Evolutionary conservation across 2,329 filamentous ascomycete genomes (phyloP), one percentile per base, ranked within the genome.

Genomic region (Tympanopsis confertula): DNA sequence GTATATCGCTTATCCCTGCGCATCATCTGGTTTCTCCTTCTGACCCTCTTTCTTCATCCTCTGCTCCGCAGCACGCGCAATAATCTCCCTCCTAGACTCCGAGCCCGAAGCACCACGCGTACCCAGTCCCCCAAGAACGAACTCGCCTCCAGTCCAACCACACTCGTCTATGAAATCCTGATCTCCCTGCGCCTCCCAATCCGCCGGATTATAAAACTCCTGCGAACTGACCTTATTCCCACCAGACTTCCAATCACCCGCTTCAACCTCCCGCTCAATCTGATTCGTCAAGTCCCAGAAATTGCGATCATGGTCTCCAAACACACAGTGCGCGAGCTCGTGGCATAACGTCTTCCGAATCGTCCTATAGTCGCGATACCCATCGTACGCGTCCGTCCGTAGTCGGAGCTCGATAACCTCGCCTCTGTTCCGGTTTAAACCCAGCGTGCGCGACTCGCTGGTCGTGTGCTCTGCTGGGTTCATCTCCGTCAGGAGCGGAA

Each of bases 281-380:
- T 82, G 71, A 47, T 78, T 79, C 47, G 85, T 94, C 49, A 98
- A 57, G 38, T 86, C 74, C 89, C 91, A 96, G 52, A 98, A 98
- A 35, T 83, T 64, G 14, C 76, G 67, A 57, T 96, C 87, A 56
- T 98, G 91, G 0, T 82, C 76, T 0, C 82, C 69, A 60, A 82
- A 81, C 7, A 94, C 85, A 50, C 94, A 95, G 58, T 98, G 91
- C 46, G 88, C 82, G 14, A 98, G 68, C 63, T 98, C 91, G 61
- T 98, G 91, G 53, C 89, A 96, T 12, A 98, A 66, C 35, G 91
- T 96, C 48, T 84, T 85, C 37, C 91, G 74, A 36, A 98, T 93
- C 0, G 82, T 88, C 49, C 82, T 81, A 62, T 96, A 98, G 54
- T 95, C 86, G 26, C 91, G 67, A 52, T 94, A 96, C 1, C 91